phyloP scores from a whole-genome alignment of 495 filamentous ascomycete genomes.

The Lasiosphaeria ovina region DNA sequence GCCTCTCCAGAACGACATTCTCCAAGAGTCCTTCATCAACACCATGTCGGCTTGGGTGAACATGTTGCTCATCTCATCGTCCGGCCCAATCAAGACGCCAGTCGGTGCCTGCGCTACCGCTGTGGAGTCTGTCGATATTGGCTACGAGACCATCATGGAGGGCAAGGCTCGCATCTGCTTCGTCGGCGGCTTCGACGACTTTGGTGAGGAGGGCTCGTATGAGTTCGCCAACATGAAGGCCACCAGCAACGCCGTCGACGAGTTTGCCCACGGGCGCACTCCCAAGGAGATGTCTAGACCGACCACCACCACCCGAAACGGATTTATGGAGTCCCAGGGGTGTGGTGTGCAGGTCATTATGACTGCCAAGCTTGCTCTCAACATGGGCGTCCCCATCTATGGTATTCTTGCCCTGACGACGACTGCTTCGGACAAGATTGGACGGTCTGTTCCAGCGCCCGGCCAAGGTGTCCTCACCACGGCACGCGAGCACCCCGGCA shows the following conservation, averaged over 20 bases:
- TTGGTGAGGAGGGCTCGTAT: conserved; percentile 98
- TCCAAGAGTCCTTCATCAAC: conserved; percentile 99
- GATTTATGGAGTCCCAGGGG: conserved; percentile 99
- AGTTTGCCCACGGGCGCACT: conserved; percentile 91
- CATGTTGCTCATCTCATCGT: conserved; percentile 95
- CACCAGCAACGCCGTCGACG: conserved; percentile 93
- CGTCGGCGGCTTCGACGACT: conserved; percentile 98
- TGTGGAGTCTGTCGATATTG: conserved; percentile 95
- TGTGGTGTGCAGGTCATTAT: conserved; percentile 98
- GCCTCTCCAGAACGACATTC: conserved; percentile 97
- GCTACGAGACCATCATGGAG: conserved; percentile 95
- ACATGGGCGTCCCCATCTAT: conserved; percentile 98
- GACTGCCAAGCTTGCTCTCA: conserved; percentile 90
- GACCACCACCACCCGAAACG: conserved; percentile 91
- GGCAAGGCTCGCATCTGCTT: conserved; percentile 96
- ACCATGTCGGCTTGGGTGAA: conserved; percentile 99
- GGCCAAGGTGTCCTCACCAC: conserved; percentile 98
- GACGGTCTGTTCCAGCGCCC: conserved; percentile 92
- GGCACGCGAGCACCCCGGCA: conserved; percentile 83
- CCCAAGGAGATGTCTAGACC: conserved; percentile 97
- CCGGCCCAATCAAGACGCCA: conserved; percentile 97
- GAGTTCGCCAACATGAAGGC: conserved; percentile 99
- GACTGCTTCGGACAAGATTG: conserved; percentile 99
- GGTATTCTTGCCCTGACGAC: conserved; percentile 91
- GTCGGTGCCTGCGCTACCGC: conserved; percentile 97